A percentile compares a stretch with the other conserved stretches of the same genome.
Evolutionary conservation across 371 early-diverging fungal genomes (phyloP).

Genomic region (Actinomucor elegans): DNA sequence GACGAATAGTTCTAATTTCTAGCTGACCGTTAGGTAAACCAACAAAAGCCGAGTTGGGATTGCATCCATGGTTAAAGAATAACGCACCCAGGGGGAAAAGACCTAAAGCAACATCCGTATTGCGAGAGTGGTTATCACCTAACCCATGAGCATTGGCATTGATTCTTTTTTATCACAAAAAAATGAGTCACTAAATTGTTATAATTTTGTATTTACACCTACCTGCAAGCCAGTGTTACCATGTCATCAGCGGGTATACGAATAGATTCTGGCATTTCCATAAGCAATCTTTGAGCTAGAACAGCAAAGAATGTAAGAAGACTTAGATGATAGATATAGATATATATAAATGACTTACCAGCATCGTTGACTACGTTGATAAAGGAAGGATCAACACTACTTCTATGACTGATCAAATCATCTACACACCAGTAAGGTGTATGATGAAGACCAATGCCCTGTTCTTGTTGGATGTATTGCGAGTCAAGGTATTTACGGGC

Average conservation of each 20-base stretch:
- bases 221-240: constrained; percentile 63
- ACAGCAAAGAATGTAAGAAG: not conserved
- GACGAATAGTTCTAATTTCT: constrained; percentile 58
- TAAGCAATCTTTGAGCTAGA: constrained; percentile 33
- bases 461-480: not conserved
- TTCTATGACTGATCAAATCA: constrained; percentile 63
- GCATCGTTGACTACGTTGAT: constrained; percentile 51
- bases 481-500: constrained; percentile 39
- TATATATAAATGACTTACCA: constrained; percentile 27
- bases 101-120: constrained; percentile 60
- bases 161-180: constrained; percentile 52
- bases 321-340: not conserved
- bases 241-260: constrained; percentile 50
- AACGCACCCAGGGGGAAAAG: constrained; percentile 64
- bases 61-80: constrained; percentile 70
- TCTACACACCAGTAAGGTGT: constrained; percentile 55
- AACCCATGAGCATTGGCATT: constrained; percentile 62
- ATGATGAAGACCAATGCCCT: constrained; percentile 6
- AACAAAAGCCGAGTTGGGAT: constrained; percentile 65
- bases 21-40: constrained; percentile 53
- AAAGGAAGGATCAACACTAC: constrained; percentile 51
- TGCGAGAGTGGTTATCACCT: constrained; percentile 51
- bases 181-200: not conserved
- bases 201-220: not conserved
- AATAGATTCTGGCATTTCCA: constrained; percentile 47